A percentile compares a stretch with the other conserved stretches of the same genome.
Evolutionary conservation across 179 eudicot species (phyloP).

Genomic region (Heliamphora pulchella): DNA sequence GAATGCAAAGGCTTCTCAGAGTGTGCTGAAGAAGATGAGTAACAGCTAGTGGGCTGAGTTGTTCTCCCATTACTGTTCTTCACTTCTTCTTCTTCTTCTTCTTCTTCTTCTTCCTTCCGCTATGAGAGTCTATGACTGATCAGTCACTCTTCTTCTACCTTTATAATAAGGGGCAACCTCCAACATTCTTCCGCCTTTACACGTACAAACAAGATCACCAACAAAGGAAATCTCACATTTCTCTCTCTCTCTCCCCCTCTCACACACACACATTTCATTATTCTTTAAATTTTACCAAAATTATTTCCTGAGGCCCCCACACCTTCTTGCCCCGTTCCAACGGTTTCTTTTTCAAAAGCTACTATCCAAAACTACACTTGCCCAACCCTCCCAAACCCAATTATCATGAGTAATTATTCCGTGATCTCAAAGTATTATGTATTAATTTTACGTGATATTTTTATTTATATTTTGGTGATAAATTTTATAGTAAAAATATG

Average conservation of each 20-base stretch:
- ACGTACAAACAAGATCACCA: slow-evolving; percentile 36
- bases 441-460: too few species aligned
- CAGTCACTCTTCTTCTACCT: not conserved
- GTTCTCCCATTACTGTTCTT: slow-evolving; percentile 61
- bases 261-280: slow-evolving; percentile 11
- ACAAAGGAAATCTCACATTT: slow-evolving; percentile 33
- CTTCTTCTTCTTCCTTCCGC: too few species aligned
- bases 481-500: too few species aligned
- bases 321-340: slow-evolving; percentile 21
- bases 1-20: slow-evolving; percentile 50
- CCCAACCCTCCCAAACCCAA: too few species aligned
- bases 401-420: too few species aligned
- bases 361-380: too few species aligned
- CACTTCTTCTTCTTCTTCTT: too few species aligned
- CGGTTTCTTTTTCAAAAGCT: not conserved
- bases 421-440: too few species aligned
- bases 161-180: not conserved
- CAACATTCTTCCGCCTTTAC: slow-evolving; percentile 1
- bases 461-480: too few species aligned
- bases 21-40: slow-evolving; percentile 79
- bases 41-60: slow-evolving; percentile 57
- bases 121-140: too few species aligned
- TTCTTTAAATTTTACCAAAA: slow-evolving; percentile 24
- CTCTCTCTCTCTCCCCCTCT: slow-evolving; percentile 13
- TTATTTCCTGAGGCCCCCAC: slow-evolving; percentile 23